Evolutionary conservation across 1,139 yeast species (phyloP), one percentile per base, ranked within the genome.

Genomic region (Hemisphaericaspora xylofermentans): DNA sequence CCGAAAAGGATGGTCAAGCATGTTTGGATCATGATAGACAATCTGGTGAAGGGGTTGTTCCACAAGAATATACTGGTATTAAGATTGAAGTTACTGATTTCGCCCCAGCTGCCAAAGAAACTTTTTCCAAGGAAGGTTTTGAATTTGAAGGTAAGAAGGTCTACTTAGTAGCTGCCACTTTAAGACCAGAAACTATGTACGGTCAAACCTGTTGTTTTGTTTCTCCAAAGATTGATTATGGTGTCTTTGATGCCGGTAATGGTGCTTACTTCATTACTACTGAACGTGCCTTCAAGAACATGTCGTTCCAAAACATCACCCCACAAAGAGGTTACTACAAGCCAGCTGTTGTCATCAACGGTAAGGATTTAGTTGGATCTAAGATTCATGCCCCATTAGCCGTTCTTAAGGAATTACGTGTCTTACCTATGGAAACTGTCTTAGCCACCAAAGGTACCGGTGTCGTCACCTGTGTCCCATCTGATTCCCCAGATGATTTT

Each of bases 1-100:
- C 98, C 33, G 96, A 91, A 60, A 91, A 87, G 71, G 98, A 93
- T 68, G 97, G 97, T 47, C 99, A 93, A 73, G 95, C 98, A 36
- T 93, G 99, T 76, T 91, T 93, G 89, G 98, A 93, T 67, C 99
- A 93, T 66, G 99, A 93, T 68, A 85, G 99, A 76, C 85, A 80
- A 65, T 80, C 93, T 39, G 99, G 99, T 61, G 99, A 93, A 73
- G 98, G 95, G 63, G 91, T 93, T 39, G 80, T 84, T 53, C 97
- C 98, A 33, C 98, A 94, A 68, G 98, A 93, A 66, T 93, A 93
- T 66, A 83, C 89, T 33, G 97, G 94, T 56, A 82, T 93, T 60
- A 93, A 93, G 76, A 93, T 93, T 58, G 71, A 76, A 63, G 76
- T 86, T 37, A 64, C 74, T 31, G 87, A 84, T 54, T 76, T 78